Conservation (phyloP, 805 yeast species). For the Candida germanica region DNA sequence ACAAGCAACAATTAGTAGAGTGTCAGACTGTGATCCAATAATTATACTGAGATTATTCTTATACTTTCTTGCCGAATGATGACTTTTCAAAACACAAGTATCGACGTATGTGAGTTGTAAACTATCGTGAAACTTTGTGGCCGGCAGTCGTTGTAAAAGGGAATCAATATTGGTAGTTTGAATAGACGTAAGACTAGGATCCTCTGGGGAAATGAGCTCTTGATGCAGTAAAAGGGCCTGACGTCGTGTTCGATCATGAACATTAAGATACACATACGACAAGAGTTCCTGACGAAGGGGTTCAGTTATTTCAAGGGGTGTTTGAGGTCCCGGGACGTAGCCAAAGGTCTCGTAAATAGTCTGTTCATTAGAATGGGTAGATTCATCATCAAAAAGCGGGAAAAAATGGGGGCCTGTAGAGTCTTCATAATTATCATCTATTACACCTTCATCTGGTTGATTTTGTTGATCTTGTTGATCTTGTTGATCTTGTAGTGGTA, state of each 20-base stretch:
- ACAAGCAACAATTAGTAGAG: slow-evolving; percentile 27
- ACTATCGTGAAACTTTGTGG: slow-evolving; percentile 32
- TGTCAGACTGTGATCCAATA: slow-evolving; percentile 2
- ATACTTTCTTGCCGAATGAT: slow-evolving; percentile 31
- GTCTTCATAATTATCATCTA: not conserved
- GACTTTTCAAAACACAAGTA: slow-evolving; percentile 15
- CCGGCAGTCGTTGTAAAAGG: not conserved
- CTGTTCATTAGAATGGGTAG: not conserved
- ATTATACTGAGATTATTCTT: slow-evolving; percentile 38
- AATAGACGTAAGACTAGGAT: not conserved
- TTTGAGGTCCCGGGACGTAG: not conserved
- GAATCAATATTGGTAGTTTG: not conserved
- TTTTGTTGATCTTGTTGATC: not conserved
- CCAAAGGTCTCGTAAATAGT: slow-evolving; percentile 3
- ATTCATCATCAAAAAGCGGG: too few species aligned
- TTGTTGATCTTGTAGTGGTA: too few species aligned
- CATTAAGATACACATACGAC: not conserved
- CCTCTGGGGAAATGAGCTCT: not conserved
- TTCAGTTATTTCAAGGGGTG: not conserved
- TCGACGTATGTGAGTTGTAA: slow-evolving; percentile 23
- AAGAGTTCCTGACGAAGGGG: not conserved
- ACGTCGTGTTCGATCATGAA: not conserved
- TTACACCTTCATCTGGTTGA: not conserved
- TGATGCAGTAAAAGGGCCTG: not conserved
- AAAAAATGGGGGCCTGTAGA: not conserved